Evolutionary conservation across 129 eudicot species (phyloP).

Genomic region (Silybum marianum): DNA sequence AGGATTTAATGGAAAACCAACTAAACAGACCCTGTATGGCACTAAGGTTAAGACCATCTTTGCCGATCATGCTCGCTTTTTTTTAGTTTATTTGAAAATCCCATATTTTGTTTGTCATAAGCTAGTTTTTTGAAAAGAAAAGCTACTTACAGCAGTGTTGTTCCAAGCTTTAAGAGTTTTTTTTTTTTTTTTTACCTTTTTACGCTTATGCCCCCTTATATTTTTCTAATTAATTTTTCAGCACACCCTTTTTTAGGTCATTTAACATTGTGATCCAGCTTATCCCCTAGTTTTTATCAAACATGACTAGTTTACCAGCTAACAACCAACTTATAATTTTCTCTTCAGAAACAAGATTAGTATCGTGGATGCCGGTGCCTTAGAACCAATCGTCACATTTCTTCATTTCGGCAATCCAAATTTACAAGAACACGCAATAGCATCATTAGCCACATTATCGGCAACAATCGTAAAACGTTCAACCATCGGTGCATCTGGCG

Average conservation of each 20-base stretch:
- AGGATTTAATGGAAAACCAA: no score
- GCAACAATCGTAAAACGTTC: conserved; percentile 77
- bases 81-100: no score
- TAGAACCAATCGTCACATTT: conserved; percentile 69
- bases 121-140: no score
- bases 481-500: conserved; percentile 67
- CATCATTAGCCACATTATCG: conserved; percentile 80
- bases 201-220: not conserved
- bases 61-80: no score
- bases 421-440: conserved; percentile 89
- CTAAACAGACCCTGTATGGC: no score
- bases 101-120: no score
- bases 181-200: not conserved
- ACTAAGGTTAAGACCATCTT: not conserved
- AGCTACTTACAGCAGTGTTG: no score
- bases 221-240: not conserved
- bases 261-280: not conserved
- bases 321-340: not conserved
- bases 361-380: conserved; percentile 77
- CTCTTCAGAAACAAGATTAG: conserved; percentile 74
- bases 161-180: no score
- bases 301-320: not conserved
- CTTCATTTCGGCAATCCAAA: conserved; percentile 44
- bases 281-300: not conserved
- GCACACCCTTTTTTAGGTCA: not conserved